A percentile compares a stretch with the other conserved stretches of the same genome.
Conservation (phyloP, 176 grass and related monocot genomes). For the Urochloa ruziziensis region DNA sequence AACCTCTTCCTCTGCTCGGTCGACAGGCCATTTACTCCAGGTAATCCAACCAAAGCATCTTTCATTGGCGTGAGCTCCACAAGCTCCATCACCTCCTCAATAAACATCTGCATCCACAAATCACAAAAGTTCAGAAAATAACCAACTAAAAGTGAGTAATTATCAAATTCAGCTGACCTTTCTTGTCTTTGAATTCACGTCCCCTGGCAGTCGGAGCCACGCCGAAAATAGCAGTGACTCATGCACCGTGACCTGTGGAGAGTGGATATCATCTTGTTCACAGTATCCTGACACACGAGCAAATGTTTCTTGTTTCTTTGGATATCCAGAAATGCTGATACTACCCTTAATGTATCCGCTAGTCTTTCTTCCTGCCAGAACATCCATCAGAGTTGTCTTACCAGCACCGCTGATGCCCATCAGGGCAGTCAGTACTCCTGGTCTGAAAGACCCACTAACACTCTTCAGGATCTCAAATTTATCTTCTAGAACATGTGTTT, state of each 20-base stretch:
- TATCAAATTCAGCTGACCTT: background rate
- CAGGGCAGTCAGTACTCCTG: conserved; percentile 11
- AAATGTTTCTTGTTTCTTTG: conserved; percentile 25
- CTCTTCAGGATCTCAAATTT: conserved; percentile 6
- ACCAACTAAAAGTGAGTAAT: background rate
- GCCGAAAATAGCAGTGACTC: conserved; percentile 5
- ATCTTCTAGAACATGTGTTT: background rate
- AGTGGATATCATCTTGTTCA: conserved; percentile 18
- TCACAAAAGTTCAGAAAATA: background rate
- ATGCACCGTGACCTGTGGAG: background rate
- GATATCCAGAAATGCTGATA: conserved; percentile 19
- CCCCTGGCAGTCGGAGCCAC: background rate
- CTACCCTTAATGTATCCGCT: background rate
- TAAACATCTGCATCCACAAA: conserved; percentile 9
- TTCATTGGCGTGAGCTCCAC: background rate
- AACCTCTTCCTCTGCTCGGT: conserved; percentile 18
- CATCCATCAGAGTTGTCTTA: conserved; percentile 28
- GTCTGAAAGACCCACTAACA: conserved; percentile 10
- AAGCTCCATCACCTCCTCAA: conserved; percentile 28
- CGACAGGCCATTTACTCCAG: background rate
- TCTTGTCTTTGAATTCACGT: conserved; percentile 1
- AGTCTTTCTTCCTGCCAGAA: conserved; percentile 19
- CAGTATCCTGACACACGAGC: conserved; percentile 15
- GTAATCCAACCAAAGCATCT: conserved; percentile 17
- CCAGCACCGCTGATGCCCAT: conserved; percentile 18